phyloP scores from a whole-genome alignment of 2,329 filamentous ascomycete genomes.

The Periglandula ipomoeae region DNA sequence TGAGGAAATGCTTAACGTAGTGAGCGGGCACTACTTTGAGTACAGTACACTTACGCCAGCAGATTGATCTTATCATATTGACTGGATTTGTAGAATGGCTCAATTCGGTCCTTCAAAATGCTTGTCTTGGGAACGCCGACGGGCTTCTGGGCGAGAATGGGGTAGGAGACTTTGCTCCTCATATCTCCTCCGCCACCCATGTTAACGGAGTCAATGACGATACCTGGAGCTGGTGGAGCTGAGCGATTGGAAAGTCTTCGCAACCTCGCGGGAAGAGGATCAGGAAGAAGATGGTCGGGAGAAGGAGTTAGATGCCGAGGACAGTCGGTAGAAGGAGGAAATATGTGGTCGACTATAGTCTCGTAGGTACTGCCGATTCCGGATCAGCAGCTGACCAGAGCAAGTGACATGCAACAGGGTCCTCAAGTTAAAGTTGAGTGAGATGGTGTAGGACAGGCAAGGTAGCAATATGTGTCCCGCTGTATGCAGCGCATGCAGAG shows the following conservation, averaged over 20 bases:
- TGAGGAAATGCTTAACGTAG: background rate
- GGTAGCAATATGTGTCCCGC: slow-evolving; percentile 3
- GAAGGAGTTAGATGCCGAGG: slow-evolving; percentile 15
- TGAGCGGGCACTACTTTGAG: no score
- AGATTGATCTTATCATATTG: slow-evolving; percentile 73
- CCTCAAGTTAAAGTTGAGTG: background rate
- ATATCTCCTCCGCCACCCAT: slow-evolving; percentile 43
- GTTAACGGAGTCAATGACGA: slow-evolving; percentile 21
- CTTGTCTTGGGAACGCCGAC: slow-evolving; percentile 72
- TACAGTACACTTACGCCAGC: slow-evolving; percentile 47
- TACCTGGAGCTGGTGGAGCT: slow-evolving; percentile 25
- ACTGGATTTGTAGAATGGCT: slow-evolving; percentile 68
- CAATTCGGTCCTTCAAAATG: slow-evolving; percentile 78
- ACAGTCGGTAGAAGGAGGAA: slow-evolving; percentile 15
- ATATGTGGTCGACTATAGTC: slow-evolving; percentile 15
- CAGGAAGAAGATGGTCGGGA: slow-evolving; percentile 9
- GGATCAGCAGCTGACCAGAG: slow-evolving; percentile 15
- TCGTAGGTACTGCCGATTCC: slow-evolving; percentile 14
- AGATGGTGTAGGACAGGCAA: background rate
- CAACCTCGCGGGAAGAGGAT: slow-evolving; percentile 15
- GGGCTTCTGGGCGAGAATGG: slow-evolving; percentile 40
- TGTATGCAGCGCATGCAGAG: background rate
- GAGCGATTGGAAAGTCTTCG: slow-evolving; percentile 27
- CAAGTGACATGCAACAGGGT: slow-evolving; percentile 3
- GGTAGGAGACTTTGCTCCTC: slow-evolving; percentile 40